Conservation (phyloP, 164 flowering plant genomes). For the Piper betle region DNA sequence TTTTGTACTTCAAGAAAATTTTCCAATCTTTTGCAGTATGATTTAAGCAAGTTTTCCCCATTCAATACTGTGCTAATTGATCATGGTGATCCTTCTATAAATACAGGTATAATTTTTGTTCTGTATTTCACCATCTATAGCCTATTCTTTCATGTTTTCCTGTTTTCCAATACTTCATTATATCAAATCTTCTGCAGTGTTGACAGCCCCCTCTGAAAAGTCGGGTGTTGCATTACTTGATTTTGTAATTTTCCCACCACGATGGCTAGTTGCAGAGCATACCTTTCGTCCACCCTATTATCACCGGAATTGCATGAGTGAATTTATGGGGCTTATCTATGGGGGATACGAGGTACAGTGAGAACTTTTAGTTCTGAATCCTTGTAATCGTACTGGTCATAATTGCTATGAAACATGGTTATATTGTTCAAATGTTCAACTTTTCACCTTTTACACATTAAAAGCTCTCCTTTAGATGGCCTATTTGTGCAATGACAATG, state of each 20-base stretch:
- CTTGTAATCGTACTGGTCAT: neutral
- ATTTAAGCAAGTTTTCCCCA: conserved; percentile 78
- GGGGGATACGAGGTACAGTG: conserved; percentile 76
- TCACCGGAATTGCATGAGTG: conserved; percentile 97
- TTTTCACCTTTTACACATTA: no score
- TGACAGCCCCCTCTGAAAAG: conserved; percentile 90
- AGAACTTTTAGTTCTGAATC: neutral
- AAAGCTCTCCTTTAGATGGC: no score
- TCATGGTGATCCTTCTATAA: conserved; percentile 91
- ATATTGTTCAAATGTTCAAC: no score
- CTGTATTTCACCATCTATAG: neutral
- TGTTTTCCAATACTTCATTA: no score
- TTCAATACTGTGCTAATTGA: conserved; percentile 79
- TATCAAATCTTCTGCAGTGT: conserved; percentile 29
- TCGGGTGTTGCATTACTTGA: conserved; percentile 95
- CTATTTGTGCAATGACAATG: no score
- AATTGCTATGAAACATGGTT: neutral
- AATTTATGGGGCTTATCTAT: conserved; percentile 87
- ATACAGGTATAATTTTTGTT: conserved; percentile 44
- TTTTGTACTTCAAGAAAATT: neutral
- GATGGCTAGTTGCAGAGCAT: conserved; percentile 95
- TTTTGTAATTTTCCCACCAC: conserved; percentile 92
- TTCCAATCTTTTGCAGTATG: conserved; percentile 51
- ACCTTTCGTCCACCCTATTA: conserved; percentile 96
- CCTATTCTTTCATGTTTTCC: neutral